phyloP scores from a whole-genome alignment of 1,284 basidiomycete genomes.

The Pholiota adiposa region DNA sequence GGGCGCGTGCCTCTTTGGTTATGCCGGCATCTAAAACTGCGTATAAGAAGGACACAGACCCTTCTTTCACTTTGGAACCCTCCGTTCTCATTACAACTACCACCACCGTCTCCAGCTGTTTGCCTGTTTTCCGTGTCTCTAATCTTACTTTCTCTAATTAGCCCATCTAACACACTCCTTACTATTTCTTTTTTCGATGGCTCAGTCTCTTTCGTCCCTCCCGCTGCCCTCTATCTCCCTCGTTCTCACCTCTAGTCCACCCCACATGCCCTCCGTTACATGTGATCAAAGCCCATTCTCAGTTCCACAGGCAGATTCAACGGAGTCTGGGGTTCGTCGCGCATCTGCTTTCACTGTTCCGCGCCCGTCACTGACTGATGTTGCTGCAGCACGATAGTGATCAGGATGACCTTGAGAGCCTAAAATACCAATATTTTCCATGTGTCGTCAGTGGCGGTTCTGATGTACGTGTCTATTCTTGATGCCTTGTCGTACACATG shows the following conservation, averaged over 20 bases:
- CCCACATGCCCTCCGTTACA: constrained; percentile 1
- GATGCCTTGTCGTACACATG: neutral
- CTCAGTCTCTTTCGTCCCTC: neutral
- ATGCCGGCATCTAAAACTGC: neutral
- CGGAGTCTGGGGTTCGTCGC: neutral
- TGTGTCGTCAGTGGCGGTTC: neutral
- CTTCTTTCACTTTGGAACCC: neutral
- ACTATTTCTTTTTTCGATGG: neutral
- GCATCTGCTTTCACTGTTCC: neutral
- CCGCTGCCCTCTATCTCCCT: constrained; percentile 8
- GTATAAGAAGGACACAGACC: neutral
- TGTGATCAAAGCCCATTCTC: neutral
- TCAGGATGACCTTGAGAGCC: neutral
- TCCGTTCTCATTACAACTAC: neutral
- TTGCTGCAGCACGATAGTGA: neutral
- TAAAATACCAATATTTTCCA: neutral
- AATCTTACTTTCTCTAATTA: too few relatives aligned
- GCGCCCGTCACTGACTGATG: neutral
- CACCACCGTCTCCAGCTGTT: too few relatives aligned
- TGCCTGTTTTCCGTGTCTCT: too few relatives aligned
- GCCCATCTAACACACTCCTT: neutral
- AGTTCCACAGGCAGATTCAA: neutral
- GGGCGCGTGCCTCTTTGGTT: neutral
- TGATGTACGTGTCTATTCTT: neutral
- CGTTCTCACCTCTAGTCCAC: constrained; percentile 1